Percentiles rank a stretch among this genome's conserved stretches.
phyloP scores from a whole-genome alignment of 176 grass and related monocot species.

The Otatea glauca region DNA sequence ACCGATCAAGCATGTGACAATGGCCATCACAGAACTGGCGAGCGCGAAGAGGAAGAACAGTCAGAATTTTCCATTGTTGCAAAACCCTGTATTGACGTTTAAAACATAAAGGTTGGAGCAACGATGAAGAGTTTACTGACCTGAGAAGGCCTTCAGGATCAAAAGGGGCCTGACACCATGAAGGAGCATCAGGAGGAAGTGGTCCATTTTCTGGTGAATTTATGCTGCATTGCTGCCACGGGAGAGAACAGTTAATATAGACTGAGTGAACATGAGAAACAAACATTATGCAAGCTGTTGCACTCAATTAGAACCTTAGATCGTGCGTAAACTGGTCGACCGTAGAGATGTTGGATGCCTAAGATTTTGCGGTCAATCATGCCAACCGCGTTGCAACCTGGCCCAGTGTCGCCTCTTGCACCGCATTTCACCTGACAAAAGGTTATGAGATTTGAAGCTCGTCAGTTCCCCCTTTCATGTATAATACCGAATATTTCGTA shows the following conservation, averaged over 20 bases:
- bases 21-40: conserved; percentile 86
- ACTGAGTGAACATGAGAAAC: not conserved
- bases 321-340: conserved; percentile 73
- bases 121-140: conserved; percentile 43
- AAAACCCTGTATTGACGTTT: not conserved
- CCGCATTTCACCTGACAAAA: conserved; percentile 79
- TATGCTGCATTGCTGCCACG: conserved; percentile 75
- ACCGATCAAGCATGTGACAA: conserved; percentile 90
- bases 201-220: conserved; percentile 66
- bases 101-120: conserved; percentile 4
- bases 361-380: conserved; percentile 88
- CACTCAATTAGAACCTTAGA: conserved; percentile 58
- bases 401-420: conserved; percentile 71
- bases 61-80: conserved; percentile 22
- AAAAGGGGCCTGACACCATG: conserved; percentile 96
- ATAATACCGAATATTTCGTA: not conserved
- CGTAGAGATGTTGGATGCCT: conserved; percentile 80
- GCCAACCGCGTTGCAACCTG: conserved; percentile 83
- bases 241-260: conserved; percentile 18
- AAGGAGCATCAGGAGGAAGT: conserved; percentile 67
- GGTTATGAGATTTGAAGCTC: not conserved
- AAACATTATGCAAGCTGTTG: not conserved
- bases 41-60: conserved; percentile 15
- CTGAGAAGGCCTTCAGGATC: conserved; percentile 95
- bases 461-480: conserved; percentile 6